A percentile compares a stretch with the other conserved stretches of the same genome.
These are phyloP conservation scores for Kodamaea laetipori DNA, from an alignment of 805 yeast genomes.

Conservation along the genomic window DNA sequence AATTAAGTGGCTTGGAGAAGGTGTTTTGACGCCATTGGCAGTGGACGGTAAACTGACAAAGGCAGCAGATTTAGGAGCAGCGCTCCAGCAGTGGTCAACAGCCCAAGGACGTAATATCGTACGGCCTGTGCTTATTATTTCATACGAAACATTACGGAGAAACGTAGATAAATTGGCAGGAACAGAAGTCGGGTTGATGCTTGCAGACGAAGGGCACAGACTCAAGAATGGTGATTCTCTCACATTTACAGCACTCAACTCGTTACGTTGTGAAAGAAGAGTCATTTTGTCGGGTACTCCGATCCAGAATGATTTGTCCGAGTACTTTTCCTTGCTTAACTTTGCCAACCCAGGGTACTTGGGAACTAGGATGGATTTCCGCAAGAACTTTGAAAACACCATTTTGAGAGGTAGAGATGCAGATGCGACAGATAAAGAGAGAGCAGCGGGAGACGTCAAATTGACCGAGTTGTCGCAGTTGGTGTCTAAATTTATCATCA, in stretches of 20 bases:
- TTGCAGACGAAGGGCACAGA: slow-evolving; percentile 56
- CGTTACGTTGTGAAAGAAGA: slow-evolving; percentile 82
- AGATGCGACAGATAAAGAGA: slow-evolving; percentile 78
- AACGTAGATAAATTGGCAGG: slow-evolving; percentile 74
- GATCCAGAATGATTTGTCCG: slow-evolving; percentile 91
- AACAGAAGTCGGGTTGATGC: slow-evolving; percentile 79
- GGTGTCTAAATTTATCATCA: slow-evolving; percentile 86
- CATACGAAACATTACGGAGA: slow-evolving; percentile 89
- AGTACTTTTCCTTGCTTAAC: slow-evolving; percentile 84
- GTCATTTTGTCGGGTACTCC: slow-evolving; percentile 97
- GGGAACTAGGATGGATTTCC: slow-evolving; percentile 81
- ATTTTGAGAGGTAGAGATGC: slow-evolving; percentile 90
- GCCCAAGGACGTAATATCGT: slow-evolving; percentile 88
- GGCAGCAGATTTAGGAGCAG: slow-evolving; percentile 63
- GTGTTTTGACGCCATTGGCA: slow-evolving; percentile 84
- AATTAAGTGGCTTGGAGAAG: slow-evolving; percentile 92
- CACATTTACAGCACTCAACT: slow-evolving; percentile 83
- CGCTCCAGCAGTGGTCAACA: slow-evolving; percentile 79
- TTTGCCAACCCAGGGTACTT: slow-evolving; percentile 94
- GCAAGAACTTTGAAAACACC: slow-evolving; percentile 78
- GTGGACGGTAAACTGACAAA: slow-evolving; percentile 88
- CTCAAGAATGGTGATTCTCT: slow-evolving; percentile 78
- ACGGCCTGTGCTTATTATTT: slow-evolving; percentile 88
- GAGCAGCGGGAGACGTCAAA: slow-evolving; percentile 66
- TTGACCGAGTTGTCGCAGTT: slow-evolving; percentile 68